Percentiles rank a stretch among this genome's conserved stretches.
Conservation (phyloP, 805 yeast species). For the Saturnispora bothae region DNA sequence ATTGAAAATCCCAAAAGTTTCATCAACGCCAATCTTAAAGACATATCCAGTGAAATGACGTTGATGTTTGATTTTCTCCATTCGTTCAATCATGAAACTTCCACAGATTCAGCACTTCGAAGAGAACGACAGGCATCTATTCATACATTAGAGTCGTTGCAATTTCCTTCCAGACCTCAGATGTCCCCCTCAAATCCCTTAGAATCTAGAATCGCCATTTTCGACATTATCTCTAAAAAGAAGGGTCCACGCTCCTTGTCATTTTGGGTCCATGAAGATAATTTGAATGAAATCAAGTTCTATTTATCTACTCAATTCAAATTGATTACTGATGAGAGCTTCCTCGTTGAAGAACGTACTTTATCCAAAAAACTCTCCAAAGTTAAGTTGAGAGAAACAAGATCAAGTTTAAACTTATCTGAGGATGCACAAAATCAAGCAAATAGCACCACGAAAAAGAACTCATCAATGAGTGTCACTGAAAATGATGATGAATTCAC, state of each 20-base stretch:
- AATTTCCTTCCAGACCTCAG: slow-evolving; percentile 9
- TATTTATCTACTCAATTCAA: slow-evolving; percentile 34
- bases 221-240: slow-evolving; percentile 29
- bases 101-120: background rate
- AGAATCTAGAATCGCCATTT: slow-evolving; percentile 22
- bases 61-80: slow-evolving; percentile 38
- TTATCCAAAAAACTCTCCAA: background rate
- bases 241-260: slow-evolving; percentile 28
- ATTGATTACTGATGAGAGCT: slow-evolving; percentile 26
- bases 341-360: slow-evolving; percentile 17
- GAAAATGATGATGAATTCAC: slow-evolving; percentile 15
- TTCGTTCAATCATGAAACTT: background rate
- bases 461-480: background rate
- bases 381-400: slow-evolving; percentile 14
- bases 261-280: slow-evolving; percentile 53
- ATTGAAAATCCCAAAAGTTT: slow-evolving; percentile 42
- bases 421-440: background rate
- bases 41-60: slow-evolving; percentile 51
- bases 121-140: slow-evolving; percentile 10
- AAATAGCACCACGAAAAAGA: background rate
- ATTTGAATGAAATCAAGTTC: slow-evolving; percentile 43
- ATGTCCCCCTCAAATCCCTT: slow-evolving; percentile 9
- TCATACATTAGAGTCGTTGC: slow-evolving; percentile 19
- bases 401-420: slow-evolving; percentile 12
- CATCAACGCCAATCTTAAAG: slow-evolving; percentile 47